Evolutionary conservation across 2,329 filamentous ascomycete genomes (phyloP).

Genomic region (Albophoma yamanashiensis): DNA sequence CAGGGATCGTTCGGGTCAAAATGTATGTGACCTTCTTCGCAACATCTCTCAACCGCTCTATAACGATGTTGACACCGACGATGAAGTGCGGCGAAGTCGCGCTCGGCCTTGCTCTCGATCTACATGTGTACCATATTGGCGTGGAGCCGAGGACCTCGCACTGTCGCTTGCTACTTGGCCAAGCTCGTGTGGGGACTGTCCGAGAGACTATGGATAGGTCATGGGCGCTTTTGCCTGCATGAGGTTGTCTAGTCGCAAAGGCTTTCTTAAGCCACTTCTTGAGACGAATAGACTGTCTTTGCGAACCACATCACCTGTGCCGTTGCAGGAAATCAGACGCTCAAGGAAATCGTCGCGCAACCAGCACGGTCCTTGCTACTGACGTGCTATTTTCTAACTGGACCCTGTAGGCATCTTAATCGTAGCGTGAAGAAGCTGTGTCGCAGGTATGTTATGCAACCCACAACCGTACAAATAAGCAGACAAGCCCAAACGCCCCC

Average conservation of each 20-base stretch:
- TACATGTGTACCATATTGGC: background rate
- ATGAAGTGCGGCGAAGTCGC: background rate
- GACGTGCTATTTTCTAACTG: background rate
- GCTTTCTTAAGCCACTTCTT: background rate
- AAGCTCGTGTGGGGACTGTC: background rate
- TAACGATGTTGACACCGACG: conserved; percentile 2
- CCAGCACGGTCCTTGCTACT: background rate
- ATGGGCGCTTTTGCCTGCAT: background rate
- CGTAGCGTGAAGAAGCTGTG: background rate
- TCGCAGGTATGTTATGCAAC: background rate
- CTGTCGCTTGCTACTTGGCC: background rate
- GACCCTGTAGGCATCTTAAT: background rate
- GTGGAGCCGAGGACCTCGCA: background rate
- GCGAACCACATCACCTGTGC: background rate
- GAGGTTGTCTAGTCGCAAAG: background rate
- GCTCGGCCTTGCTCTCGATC: background rate
- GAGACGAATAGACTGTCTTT: conserved; percentile 1
- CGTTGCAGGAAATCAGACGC: background rate
- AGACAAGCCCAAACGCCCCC: background rate
- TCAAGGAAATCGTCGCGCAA: background rate
- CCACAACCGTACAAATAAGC: background rate
- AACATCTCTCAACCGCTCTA: background rate
- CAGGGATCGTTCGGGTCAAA: conserved; percentile 1
- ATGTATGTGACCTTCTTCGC: conserved; percentile 5
- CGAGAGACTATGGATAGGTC: background rate